phyloP scores from a whole-genome alignment of 2,329 filamentous ascomycete species.

The Alternaria panax region DNA sequence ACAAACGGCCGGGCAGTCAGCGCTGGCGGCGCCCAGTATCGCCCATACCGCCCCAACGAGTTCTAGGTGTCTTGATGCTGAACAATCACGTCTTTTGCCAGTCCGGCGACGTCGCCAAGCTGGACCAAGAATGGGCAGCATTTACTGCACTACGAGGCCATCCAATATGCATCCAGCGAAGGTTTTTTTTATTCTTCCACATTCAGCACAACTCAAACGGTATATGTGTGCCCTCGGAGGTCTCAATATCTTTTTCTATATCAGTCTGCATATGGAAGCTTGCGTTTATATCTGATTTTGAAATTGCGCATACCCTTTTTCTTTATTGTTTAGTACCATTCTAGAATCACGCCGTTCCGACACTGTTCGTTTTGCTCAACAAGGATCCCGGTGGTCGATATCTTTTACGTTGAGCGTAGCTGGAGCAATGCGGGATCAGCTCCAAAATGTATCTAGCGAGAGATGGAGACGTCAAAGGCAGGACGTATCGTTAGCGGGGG shows the following conservation, averaged over 20 bases:
- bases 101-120: neutral
- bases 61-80: slow-evolving; percentile 16
- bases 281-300: slow-evolving; percentile 19
- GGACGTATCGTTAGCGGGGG: neutral
- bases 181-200: slow-evolving; percentile 2
- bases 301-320: slow-evolving; percentile 38
- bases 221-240: slow-evolving; percentile 3
- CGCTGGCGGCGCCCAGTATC: slow-evolving; percentile 39
- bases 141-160: neutral
- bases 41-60: slow-evolving; percentile 32
- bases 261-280: slow-evolving; percentile 12
- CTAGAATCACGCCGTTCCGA: slow-evolving; percentile 25
- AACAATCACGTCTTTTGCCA: neutral
- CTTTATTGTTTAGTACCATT: slow-evolving; percentile 23
- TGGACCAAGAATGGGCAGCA: neutral
- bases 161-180: neutral
- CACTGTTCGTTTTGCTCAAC: slow-evolving; percentile 9
- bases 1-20: slow-evolving; percentile 46
- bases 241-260: slow-evolving; percentile 16
- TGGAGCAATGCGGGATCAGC: slow-evolving; percentile 10
- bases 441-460: slow-evolving; percentile 12
- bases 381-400: slow-evolving; percentile 6
- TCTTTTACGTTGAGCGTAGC: slow-evolving; percentile 24
- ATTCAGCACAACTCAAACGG: slow-evolving; percentile 1
- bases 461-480: neutral